Conservation (phyloP, 2,329 filamentous ascomycete genomes). For the Aspergillus brunneoviolaceus region DNA sequence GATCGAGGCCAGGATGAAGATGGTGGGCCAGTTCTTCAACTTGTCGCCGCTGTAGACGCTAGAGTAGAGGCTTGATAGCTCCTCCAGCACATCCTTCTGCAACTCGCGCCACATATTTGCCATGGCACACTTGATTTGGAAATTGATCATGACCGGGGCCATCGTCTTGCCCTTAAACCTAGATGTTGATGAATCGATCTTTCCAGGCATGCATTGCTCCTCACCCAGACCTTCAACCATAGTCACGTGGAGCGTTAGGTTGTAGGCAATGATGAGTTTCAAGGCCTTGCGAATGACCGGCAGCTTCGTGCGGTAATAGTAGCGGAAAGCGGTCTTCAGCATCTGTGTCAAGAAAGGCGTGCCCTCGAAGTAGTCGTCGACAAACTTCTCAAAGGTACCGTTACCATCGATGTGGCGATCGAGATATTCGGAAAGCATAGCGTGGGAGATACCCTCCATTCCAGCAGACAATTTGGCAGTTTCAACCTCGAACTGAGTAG, state of each 20-base stretch:
- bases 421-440: slow-evolving; percentile 84
- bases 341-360: slow-evolving; percentile 95
- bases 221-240: slow-evolving; percentile 87
- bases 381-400: slow-evolving; percentile 85
- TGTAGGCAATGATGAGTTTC: slow-evolving; percentile 93
- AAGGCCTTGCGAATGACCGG: slow-evolving; percentile 92
- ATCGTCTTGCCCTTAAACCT: slow-evolving; percentile 88
- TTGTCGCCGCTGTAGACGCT: slow-evolving; percentile 97
- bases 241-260: slow-evolving; percentile 89
- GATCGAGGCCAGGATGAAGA: slow-evolving; percentile 94
- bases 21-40: slow-evolving; percentile 98
- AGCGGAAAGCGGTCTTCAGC: slow-evolving; percentile 91
- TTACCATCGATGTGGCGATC: slow-evolving; percentile 93
- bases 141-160: slow-evolving; percentile 98
- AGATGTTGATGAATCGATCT: slow-evolving; percentile 81
- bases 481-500: slow-evolving; percentile 78
- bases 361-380: slow-evolving; percentile 94
- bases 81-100: slow-evolving; percentile 92
- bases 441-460: slow-evolving; percentile 78
- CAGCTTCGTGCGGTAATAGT: slow-evolving; percentile 82
- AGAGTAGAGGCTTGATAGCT: slow-evolving; percentile 89
- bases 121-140: slow-evolving; percentile 96
- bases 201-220: slow-evolving; percentile 73
- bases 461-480: slow-evolving; percentile 88
- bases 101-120: slow-evolving; percentile 98